Conservation (phyloP, 192 early-diverging fungal species). For the Coemansia sp. region DNA sequence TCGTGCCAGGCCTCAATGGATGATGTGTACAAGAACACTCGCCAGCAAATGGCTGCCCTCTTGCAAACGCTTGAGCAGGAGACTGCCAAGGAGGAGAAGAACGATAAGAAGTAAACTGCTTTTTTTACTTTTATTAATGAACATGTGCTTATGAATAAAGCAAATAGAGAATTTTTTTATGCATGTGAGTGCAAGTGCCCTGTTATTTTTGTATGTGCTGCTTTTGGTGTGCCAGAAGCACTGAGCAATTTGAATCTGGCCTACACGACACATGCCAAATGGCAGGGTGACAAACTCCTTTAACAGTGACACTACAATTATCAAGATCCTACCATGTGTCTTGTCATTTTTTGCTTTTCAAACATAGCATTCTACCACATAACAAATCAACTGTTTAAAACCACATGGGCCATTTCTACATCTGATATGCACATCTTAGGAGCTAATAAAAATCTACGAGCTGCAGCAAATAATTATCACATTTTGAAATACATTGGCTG, state of each 20-base stretch:
- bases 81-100: not conserved
- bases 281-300: conserved; percentile 17
- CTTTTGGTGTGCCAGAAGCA: conserved; percentile 19
- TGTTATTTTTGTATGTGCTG: conserved; percentile 36
- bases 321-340: not conserved
- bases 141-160: no score
- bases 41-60: conserved; percentile 39
- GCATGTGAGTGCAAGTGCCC: no score
- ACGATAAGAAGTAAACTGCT: not conserved
- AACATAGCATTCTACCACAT: no score
- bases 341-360: no score
- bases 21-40: conserved; percentile 65
- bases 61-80: conserved; percentile 30
- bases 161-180: no score
- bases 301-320: conserved; percentile 27
- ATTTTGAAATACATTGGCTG: no score
- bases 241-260: conserved; percentile 38
- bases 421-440: no score
- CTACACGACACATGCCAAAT: conserved; percentile 34
- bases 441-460: no score
- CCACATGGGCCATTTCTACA: no score
- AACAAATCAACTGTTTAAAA: no score
- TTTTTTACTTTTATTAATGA: no score
- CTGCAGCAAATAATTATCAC: no score
- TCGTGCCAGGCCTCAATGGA: conserved; percentile 63